Percentiles rank a stretch among this genome's conserved stretches.
Conservation (phyloP, 1,284 basidiomycete genomes). For the Melanopsichium pennsylvanicum region DNA sequence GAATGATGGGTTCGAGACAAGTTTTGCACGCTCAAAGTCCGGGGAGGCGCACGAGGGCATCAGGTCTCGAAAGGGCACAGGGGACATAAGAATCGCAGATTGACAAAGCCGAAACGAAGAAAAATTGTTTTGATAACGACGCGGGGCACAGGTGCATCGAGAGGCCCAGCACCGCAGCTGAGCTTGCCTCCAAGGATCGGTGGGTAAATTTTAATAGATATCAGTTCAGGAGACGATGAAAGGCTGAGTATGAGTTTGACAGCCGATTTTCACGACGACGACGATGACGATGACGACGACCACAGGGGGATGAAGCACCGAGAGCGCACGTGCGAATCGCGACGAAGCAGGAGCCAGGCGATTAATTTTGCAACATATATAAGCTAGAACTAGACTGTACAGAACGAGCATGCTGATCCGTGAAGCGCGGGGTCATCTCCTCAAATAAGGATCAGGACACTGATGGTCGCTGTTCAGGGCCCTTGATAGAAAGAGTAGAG, state of each 20-base stretch:
- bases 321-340: too few relatives aligned
- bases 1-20: not conserved
- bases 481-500: not conserved
- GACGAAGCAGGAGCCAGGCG: too few relatives aligned
- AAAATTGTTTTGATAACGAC: not conserved
- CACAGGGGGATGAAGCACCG: too few relatives aligned
- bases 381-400: too few relatives aligned
- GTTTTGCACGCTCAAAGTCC: conserved; percentile 25
- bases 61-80: not conserved
- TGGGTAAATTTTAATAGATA: too few relatives aligned
- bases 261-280: too few relatives aligned
- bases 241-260: too few relatives aligned
- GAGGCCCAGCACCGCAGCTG: not conserved
- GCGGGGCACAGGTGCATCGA: conserved; percentile 4
- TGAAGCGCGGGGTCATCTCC: not conserved
- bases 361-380: too few relatives aligned
- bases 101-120: not conserved
- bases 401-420: too few relatives aligned
- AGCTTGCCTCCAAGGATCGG: conserved; percentile 1
- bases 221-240: too few relatives aligned
- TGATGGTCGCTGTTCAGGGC: not conserved
- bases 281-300: too few relatives aligned
- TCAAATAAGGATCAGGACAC: too few relatives aligned
- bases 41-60: conserved; percentile 13
- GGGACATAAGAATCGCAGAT: not conserved